These are phyloP conservation scores for Capsella rubella DNA, from an alignment of 441 rosid species.

Conservation along the genomic window DNA sequence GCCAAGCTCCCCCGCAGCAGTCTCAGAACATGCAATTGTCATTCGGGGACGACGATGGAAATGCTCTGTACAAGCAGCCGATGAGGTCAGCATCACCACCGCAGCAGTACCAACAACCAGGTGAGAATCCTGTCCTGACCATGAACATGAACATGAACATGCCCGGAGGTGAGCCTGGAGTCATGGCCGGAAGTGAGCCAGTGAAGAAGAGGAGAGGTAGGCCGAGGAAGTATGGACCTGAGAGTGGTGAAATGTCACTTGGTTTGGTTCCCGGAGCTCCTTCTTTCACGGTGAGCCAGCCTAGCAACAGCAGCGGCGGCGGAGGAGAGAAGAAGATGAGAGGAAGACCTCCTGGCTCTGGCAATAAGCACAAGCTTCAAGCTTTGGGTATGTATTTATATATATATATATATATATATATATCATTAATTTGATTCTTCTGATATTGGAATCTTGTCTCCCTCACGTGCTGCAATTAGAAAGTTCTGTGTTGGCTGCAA, in stretches of 20 bases:
- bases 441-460: constrained; percentile 33
- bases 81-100: constrained; percentile 45
- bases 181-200: constrained; percentile 48
- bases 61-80: constrained; percentile 62
- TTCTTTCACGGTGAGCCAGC: constrained; percentile 38
- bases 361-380: constrained; percentile 57
- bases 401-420: constrained; percentile 18
- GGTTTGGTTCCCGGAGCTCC: constrained; percentile 50
- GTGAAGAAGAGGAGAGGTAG: constrained; percentile 82
- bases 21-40: constrained; percentile 77
- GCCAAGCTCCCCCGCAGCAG: constrained; percentile 46
- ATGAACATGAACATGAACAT: constrained; percentile 59
- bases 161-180: constrained; percentile 5
- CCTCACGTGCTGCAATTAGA: constrained; percentile 46
- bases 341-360: constrained; percentile 81
- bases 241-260: constrained; percentile 56
- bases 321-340: constrained; percentile 63
- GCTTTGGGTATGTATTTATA: constrained; percentile 36
- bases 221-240: constrained; percentile 87
- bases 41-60: constrained; percentile 63
- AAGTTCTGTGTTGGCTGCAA: constrained; percentile 28
- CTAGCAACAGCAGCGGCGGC: constrained; percentile 29
- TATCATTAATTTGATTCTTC: not conserved
- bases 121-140: constrained; percentile 44
- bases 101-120: constrained; percentile 60